These are phyloP conservation scores for Xylaria nigripes DNA, from an alignment of 495 filamentous ascomycete species.

Conservation along the genomic window DNA sequence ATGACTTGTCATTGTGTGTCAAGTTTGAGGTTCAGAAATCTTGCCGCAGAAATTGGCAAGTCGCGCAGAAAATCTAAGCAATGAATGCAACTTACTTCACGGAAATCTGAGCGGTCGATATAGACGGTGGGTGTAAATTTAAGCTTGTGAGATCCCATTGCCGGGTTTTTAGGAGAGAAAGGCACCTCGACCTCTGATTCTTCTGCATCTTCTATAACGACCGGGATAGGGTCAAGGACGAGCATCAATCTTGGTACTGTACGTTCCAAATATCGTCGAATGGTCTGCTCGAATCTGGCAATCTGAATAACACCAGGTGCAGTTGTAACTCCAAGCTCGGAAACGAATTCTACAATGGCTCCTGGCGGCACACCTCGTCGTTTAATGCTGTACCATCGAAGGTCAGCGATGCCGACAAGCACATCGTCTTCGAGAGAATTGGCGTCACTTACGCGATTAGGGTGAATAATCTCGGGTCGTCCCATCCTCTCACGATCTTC, in stretches of 20 bases:
- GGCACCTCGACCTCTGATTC: constrained; percentile 54
- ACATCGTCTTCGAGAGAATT: neutral
- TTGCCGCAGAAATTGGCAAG: no score
- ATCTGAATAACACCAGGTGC: constrained; percentile 58
- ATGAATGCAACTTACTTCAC: constrained; percentile 47
- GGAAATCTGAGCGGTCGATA: constrained; percentile 90
- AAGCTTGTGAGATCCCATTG: constrained; percentile 44
- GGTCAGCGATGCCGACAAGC: neutral
- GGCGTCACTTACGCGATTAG: constrained; percentile 46
- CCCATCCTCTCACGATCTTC: constrained; percentile 62
- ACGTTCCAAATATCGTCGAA: constrained; percentile 67
- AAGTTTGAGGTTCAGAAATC: no score
- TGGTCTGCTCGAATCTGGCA: constrained; percentile 57
- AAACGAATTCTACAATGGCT: constrained; percentile 71
- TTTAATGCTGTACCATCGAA: constrained; percentile 34
- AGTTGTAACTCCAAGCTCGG: constrained; percentile 73
- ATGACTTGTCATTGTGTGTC: neutral
- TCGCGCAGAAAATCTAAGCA: neutral
- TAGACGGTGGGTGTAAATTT: constrained; percentile 69
- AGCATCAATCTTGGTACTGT: constrained; percentile 76
- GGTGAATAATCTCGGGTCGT: constrained; percentile 76
- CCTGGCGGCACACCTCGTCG: constrained; percentile 75
- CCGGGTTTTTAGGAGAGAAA: constrained; percentile 59
- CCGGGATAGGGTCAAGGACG: constrained; percentile 61
- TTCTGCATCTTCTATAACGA: constrained; percentile 64